These are phyloP conservation scores for Hibiscus tridactylites DNA, from an alignment of 345 rosid species.

Conservation along the genomic window DNA sequence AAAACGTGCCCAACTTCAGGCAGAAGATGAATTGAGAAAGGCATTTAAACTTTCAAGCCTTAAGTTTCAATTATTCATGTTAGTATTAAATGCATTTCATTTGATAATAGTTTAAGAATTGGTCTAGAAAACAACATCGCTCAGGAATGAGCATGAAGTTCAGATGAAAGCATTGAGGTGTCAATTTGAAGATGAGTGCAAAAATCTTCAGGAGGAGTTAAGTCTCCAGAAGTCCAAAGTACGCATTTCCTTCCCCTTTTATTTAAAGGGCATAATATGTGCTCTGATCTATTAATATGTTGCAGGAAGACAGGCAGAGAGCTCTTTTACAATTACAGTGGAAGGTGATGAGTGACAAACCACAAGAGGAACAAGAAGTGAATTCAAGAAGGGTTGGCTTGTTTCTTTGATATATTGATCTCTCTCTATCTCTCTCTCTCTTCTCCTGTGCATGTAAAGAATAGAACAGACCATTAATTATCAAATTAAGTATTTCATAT, in stretches of 20 bases:
- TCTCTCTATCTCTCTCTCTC: neutral
- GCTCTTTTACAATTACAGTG: constrained; percentile 84
- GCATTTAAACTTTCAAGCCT: neutral
- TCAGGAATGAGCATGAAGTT: constrained; percentile 69
- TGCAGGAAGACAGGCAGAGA: constrained; percentile 80
- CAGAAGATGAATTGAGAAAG: constrained; percentile 42
- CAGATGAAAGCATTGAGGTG: constrained; percentile 57
- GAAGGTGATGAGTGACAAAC: constrained; percentile 82
- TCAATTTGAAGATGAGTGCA: constrained; percentile 70
- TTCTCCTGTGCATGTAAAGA: neutral
- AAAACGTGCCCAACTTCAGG: constrained; percentile 52
- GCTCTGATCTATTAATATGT: constrained; percentile 5
- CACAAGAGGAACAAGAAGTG: constrained; percentile 72
- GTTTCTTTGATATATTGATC: neutral
- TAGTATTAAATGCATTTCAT: neutral
- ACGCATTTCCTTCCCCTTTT: constrained; percentile 13
- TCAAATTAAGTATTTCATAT: neutral
- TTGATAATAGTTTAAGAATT: constrained; percentile 11
- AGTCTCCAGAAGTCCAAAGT: constrained; percentile 71
- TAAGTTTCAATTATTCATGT: neutral
- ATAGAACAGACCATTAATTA: neutral
- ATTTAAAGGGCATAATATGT: constrained; percentile 1
- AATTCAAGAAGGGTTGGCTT: constrained; percentile 52
- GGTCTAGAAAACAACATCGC: constrained; percentile 39
- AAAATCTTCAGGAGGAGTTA: constrained; percentile 59